Conservation (phyloP, 768 basidiomycete species). For the Strobilomyces dryophilus region DNA sequence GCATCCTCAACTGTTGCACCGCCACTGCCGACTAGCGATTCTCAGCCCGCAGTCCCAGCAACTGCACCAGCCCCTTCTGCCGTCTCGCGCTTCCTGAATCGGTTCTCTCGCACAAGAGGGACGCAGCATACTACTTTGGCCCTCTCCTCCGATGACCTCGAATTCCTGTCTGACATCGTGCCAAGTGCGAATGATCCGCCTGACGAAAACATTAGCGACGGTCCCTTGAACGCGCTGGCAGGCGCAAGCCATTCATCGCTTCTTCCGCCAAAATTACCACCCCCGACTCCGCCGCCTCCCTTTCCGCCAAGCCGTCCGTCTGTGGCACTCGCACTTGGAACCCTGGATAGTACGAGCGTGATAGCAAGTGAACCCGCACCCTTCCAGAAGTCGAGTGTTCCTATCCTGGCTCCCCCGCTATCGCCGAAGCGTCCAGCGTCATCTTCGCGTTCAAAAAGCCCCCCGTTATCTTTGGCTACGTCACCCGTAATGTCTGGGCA, state of each 20-base stretch:
- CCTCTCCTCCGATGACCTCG: conserved; percentile 75
- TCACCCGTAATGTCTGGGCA: conserved; percentile 1
- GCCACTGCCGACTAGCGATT: conserved; percentile 3
- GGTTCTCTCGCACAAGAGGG: conserved; percentile 55
- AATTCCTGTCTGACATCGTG: conserved; percentile 69
- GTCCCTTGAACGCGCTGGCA: conserved; percentile 36
- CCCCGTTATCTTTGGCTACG: conserved; percentile 1
- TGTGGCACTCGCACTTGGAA: conserved; percentile 2
- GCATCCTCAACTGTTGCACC: conserved; percentile 11
- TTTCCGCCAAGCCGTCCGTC: conserved; percentile 11
- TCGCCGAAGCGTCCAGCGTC: conserved; percentile 30
- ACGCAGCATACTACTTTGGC: conserved; percentile 54
- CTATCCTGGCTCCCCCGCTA: conserved; percentile 20
- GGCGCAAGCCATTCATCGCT: conserved; percentile 40
- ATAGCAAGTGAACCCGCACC: background rate
- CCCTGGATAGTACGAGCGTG: background rate
- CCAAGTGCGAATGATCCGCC: conserved; percentile 47
- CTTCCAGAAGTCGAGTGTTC: conserved; percentile 7
- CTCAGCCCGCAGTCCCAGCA: conserved; percentile 1
- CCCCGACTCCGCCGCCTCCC: conserved; percentile 39
- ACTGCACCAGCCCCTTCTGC: conserved; percentile 49
- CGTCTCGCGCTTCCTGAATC: conserved; percentile 78
- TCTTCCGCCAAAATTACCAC: conserved; percentile 42
- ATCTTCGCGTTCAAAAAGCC: conserved; percentile 13
- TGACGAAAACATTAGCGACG: conserved; percentile 31